Conservation (phyloP, 2,329 filamentous ascomycete species). For the Cordyceps javanica region DNA sequence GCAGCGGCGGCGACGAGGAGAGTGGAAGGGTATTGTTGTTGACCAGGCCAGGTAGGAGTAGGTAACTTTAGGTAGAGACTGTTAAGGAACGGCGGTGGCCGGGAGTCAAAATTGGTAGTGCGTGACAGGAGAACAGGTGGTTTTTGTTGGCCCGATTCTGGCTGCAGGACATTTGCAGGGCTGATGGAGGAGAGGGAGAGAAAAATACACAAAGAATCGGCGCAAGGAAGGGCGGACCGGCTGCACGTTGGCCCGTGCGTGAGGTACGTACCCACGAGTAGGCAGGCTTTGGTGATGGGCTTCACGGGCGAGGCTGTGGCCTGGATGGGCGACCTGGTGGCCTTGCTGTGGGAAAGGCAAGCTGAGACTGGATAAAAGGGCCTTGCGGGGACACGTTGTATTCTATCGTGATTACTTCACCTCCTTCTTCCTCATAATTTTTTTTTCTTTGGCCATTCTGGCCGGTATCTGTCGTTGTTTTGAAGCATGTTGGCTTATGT, state of each 20-base stretch:
- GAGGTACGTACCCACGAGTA: not conserved
- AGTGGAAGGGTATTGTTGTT: not conserved
- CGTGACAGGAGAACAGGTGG: conserved; percentile 18
- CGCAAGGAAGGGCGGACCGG: conserved; percentile 12
- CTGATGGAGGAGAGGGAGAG: conserved; percentile 17
- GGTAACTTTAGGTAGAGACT: conserved; percentile 20
- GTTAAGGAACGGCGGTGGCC: conserved; percentile 30
- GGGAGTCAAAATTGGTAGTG: conserved; percentile 38
- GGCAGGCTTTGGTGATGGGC: not conserved
- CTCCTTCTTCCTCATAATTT: not conserved
- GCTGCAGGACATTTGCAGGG: too few relatives aligned
- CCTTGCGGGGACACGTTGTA: not conserved
- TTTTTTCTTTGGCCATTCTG: not conserved
- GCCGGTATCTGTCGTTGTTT: not conserved
- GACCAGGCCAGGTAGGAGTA: not conserved
- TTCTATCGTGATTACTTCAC: too few relatives aligned
- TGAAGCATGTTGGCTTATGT: not conserved
- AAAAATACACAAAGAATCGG: not conserved
- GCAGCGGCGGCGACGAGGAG: not conserved
- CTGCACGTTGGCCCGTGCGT: conserved; percentile 24
- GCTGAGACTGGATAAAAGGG: not conserved
- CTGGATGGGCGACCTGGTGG: not conserved
- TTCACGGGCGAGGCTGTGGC: not conserved
- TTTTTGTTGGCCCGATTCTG: conserved; percentile 17
- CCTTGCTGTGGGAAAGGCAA: not conserved